These are phyloP conservation scores for Wickerhamomyces sp. DNA, from an alignment of 1,139 yeast species.

Conservation along the genomic window DNA sequence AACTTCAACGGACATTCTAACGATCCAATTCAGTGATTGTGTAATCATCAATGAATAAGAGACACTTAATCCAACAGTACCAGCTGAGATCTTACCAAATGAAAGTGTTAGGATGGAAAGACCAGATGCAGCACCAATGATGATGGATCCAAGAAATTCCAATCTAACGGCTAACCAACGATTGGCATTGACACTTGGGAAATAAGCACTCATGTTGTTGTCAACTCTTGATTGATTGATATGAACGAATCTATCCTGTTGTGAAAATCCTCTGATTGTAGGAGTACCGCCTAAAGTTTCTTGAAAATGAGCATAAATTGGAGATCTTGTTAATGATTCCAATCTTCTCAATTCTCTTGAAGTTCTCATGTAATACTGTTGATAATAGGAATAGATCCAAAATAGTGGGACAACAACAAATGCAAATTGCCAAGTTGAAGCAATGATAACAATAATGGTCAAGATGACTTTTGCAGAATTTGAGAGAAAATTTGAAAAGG, in stretches of 20 bases:
- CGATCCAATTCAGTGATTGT: conserved; percentile 94
- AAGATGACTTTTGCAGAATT: conserved; percentile 72
- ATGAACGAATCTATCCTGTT: conserved; percentile 63
- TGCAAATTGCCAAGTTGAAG: conserved; percentile 84
- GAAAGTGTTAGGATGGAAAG: conserved; percentile 66
- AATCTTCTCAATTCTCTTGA: conserved; percentile 93
- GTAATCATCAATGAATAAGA: conserved; percentile 91
- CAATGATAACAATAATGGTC: conserved; percentile 76
- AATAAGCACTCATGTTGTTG: conserved; percentile 82
- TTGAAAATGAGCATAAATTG: conserved; percentile 95
- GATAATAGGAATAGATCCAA: conserved; percentile 73
- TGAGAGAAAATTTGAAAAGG: conserved; percentile 74
- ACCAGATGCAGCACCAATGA: conserved; percentile 82
- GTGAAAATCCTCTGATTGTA: conserved; percentile 85
- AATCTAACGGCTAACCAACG: conserved; percentile 96
- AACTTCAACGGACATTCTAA: conserved; percentile 95
- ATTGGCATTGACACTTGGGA: conserved; percentile 90
- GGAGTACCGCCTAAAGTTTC: conserved; percentile 89
- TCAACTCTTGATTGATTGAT: conserved; percentile 78
- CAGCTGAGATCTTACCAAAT: conserved; percentile 71
- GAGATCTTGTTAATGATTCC: conserved; percentile 90
- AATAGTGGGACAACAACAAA: conserved; percentile 68
- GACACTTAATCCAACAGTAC: conserved; percentile 88
- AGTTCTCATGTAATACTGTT: conserved; percentile 82
- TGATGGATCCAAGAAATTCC: conserved; percentile 83